Evolutionary conservation across 495 filamentous ascomycete genomes (phyloP).

Genomic region (Xylaria palmicola): DNA sequence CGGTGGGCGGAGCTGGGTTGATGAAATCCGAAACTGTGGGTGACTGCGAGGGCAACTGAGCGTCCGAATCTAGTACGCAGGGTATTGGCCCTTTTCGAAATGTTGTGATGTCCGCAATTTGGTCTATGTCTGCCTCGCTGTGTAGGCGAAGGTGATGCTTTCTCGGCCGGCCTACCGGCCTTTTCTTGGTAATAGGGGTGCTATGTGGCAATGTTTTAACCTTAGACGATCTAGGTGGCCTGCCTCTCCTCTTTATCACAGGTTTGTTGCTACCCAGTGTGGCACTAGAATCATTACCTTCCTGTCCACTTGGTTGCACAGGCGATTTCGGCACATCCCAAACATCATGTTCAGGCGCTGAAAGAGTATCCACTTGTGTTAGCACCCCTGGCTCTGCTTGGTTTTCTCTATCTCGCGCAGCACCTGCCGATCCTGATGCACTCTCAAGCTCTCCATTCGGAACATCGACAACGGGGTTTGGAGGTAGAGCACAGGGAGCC

Average conservation of each 20-base stretch:
- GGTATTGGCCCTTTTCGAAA: slow-evolving; percentile 3
- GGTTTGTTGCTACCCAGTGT: neutral
- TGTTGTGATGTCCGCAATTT: neutral
- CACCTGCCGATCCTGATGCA: neutral
- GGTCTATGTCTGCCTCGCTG: neutral
- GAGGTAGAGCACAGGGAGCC: neutral
- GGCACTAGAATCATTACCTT: neutral
- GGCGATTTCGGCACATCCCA: slow-evolving; percentile 4
- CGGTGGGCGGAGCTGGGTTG: neutral
- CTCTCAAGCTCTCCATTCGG: neutral
- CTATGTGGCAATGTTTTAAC: neutral
- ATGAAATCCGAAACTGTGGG: neutral
- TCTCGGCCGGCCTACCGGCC: neutral
- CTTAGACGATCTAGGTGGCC: neutral
- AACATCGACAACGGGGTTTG: neutral
- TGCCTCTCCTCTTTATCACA: slow-evolving; percentile 10
- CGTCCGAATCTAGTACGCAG: neutral
- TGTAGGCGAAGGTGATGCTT: neutral
- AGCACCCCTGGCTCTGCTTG: neutral
- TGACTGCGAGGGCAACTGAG: neutral
- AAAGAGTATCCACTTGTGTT: neutral
- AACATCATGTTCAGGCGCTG: neutral
- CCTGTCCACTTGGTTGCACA: neutral
- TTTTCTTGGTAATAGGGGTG: neutral
- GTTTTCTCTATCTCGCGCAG: neutral